Evolutionary conservation across 2,329 filamentous ascomycete species (phyloP).

Genomic region (Colletotrichum echinochloae): DNA sequence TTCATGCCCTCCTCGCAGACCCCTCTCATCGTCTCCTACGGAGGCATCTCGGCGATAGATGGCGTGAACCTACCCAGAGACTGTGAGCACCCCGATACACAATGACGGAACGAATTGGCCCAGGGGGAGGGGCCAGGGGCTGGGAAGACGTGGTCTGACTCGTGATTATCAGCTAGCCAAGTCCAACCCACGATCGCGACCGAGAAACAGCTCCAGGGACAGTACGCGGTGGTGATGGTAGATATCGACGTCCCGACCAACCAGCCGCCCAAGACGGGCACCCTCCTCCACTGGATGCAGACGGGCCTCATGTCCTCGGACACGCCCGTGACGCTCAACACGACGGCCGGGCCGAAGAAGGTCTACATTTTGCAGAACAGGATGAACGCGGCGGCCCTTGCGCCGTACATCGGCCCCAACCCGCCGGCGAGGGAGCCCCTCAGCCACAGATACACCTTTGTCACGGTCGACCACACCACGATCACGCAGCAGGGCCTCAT

Average conservation of each 20-base stretch:
- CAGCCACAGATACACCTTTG: slow-evolving; percentile 54
- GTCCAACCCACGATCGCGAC: slow-evolving; percentile 38
- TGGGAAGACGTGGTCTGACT: not conserved
- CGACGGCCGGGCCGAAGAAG: slow-evolving; percentile 43
- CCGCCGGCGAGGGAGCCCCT: slow-evolving; percentile 53
- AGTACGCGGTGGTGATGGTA: slow-evolving; percentile 56
- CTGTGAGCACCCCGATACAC: slow-evolving; percentile 46
- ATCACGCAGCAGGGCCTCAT: slow-evolving; percentile 44
- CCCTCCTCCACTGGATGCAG: slow-evolving; percentile 62
- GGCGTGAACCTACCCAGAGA: slow-evolving; percentile 54
- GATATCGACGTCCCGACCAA: slow-evolving; percentile 60
- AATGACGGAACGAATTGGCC: not conserved
- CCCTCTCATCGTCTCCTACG: slow-evolving; percentile 56
- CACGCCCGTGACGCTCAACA: slow-evolving; percentile 45
- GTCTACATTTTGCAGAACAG: slow-evolving; percentile 51
- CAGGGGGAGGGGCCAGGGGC: too few species aligned
- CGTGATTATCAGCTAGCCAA: slow-evolving; percentile 24
- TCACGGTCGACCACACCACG: slow-evolving; percentile 54
- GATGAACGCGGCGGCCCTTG: slow-evolving; percentile 36
- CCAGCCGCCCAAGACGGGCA: slow-evolving; percentile 51
- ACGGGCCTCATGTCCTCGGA: slow-evolving; percentile 51
- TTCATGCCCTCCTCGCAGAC: slow-evolving; percentile 54
- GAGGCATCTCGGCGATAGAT: slow-evolving; percentile 51
- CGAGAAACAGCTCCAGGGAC: slow-evolving; percentile 38
- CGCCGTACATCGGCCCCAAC: slow-evolving; percentile 52